phyloP scores from a whole-genome alignment of 192 early-diverging fungal genomes.

The Gonapodya sp. region DNA sequence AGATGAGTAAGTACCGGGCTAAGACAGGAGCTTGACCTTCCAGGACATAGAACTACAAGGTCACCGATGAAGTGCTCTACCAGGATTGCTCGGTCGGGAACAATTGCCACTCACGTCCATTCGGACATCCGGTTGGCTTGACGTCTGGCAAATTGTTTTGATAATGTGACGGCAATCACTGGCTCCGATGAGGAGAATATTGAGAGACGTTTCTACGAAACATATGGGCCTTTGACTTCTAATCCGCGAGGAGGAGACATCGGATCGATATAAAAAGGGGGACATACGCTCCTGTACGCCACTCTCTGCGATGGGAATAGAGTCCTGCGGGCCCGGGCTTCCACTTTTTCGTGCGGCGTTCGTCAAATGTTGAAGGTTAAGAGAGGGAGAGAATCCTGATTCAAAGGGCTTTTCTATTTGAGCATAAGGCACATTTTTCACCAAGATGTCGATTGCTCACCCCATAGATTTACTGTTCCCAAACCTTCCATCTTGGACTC shows the following conservation, averaged over 20 bases:
- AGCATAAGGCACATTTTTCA: no score
- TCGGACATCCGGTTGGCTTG: slow-evolving; percentile 21
- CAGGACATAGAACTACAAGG: slow-evolving; percentile 39
- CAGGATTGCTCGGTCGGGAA: background rate
- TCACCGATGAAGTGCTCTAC: background rate
- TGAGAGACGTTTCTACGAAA: slow-evolving; percentile 12
- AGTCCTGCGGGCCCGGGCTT: background rate
- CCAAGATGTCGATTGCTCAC: background rate
- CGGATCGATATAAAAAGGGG: background rate
- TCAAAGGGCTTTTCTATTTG: no score
- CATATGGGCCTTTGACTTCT: background rate
- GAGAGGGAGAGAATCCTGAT: background rate
- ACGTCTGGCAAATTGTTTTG: slow-evolving; percentile 28
- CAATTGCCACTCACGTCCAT: slow-evolving; percentile 12
- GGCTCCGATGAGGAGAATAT: slow-evolving; percentile 33
- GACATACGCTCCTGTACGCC: background rate
- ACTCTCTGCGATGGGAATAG: background rate
- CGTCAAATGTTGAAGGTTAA: background rate
- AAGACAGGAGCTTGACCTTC: slow-evolving; percentile 34
- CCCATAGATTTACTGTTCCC: background rate
- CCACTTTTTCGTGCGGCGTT: background rate
- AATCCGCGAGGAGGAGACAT: background rate
- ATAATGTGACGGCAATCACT: slow-evolving; percentile 35
- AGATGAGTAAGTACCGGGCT: slow-evolving; percentile 34
- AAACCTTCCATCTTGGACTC: background rate